Evolutionary conservation across 108 stramenopile species (phyloP).

Genomic region (Craspedostauros australis): DNA sequence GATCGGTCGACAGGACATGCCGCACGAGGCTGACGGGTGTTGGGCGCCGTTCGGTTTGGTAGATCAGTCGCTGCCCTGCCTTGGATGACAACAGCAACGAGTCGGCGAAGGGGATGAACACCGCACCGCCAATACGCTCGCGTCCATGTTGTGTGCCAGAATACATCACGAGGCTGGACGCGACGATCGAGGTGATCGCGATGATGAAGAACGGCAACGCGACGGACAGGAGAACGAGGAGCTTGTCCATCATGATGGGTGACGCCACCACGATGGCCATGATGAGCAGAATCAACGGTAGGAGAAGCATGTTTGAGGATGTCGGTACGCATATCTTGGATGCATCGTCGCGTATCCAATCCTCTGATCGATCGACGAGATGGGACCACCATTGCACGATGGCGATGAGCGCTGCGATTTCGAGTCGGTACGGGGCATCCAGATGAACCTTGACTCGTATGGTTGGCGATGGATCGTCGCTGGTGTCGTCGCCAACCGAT

Average conservation of each 20-base stretch:
- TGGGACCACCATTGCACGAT: conserved; percentile 54
- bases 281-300: conserved; percentile 47
- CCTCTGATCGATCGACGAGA: conserved; percentile 46
- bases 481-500: no score
- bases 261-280: conserved; percentile 46
- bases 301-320: no score
- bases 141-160: conserved; percentile 53
- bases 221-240: conserved; percentile 73
- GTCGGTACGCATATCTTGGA: conserved; percentile 2
- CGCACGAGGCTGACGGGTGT: conserved; percentile 50
- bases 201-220: no score
- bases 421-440: conserved; percentile 66
- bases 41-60: conserved; percentile 77
- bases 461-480: conserved; percentile 54
- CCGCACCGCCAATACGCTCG: conserved; percentile 21
- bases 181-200: background rate
- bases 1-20: conserved; percentile 48
- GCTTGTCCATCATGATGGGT: conserved; percentile 52
- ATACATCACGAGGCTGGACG: conserved; percentile 35
- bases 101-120: no score
- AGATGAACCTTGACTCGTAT: conserved; percentile 62
- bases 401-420: conserved; percentile 54
- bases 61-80: conserved; percentile 59
- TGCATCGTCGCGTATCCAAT: conserved; percentile 13
- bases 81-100: conserved; percentile 41